Evolutionary conservation across 306 rosid genomes (phyloP), one percentile per base, ranked within the genome.

Genomic region (Castanea mollissima): DNA sequence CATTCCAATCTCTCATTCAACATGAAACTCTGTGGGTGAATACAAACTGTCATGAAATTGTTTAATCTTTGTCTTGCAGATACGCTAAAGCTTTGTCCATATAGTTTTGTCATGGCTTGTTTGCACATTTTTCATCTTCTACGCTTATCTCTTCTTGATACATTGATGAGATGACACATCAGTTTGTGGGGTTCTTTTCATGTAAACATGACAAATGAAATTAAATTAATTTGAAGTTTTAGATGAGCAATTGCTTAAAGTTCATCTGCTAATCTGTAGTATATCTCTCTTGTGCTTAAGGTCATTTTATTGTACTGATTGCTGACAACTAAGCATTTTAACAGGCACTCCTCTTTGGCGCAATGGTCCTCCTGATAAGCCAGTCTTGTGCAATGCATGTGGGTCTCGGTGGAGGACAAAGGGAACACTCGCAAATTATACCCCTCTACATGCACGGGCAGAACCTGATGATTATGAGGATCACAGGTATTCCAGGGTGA

Each of bases 321-420:
- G 54, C 90, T 89, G 84, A 86, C 83, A 78, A 76, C 74, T 67
- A 77, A 81, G 71, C 58, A 79, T 80, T 84, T 87, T 74, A 79
- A 88, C 88, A 96, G 99, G 94, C 92, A 96, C 99, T 72, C 99
- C 99, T 38, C 97, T 96, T 75, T 96, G 99, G 99, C 98, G 99
- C 76, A 96, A 96, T 59, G 99, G 99, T 19, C 99, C 99, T 73
- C 96, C 97, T 2, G 98, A 96, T 80, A 96, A 96, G 91, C 98
- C 98, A 69, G 92, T 96, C 55, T 87, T 96, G 80, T 96, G 99
- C 92, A 96, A 96, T 88, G 99, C 99, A 20, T 96, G 99, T 69
- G 99, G 99, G 16, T 96, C 99, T 77, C 97, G 99, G 63, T 96
- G 99, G 99, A 96, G 99, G 89, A 96, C 99, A 13, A 96, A 96